A percentile compares a stretch with the other conserved stretches of the same genome.
These are phyloP conservation scores for Termitomyces sp. DNA, from an alignment of 768 basidiomycete species.

Conservation along the genomic window DNA sequence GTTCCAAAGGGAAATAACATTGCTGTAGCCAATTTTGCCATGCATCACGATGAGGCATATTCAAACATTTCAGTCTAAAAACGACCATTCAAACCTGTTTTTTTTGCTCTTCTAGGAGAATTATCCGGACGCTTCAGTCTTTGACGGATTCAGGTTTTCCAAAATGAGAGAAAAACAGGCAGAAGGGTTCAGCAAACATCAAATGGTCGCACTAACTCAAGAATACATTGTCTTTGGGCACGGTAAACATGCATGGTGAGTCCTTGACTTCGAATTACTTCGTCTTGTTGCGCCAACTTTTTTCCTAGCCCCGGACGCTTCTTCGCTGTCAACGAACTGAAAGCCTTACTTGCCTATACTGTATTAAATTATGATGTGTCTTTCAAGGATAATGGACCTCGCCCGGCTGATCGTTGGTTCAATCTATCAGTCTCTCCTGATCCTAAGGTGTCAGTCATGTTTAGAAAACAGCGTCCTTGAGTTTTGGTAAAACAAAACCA, in stretches of 20 bases:
- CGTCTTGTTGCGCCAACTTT: not conserved
- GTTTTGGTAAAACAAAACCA: not conserved
- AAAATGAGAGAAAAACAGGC: constrained; percentile 21
- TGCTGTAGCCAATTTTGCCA: constrained; percentile 7
- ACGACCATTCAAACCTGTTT: not conserved
- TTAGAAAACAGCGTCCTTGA: constrained; percentile 8
- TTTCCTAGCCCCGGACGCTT: constrained; percentile 33
- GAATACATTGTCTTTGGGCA: constrained; percentile 9
- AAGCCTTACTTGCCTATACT: constrained; percentile 31
- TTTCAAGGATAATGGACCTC: constrained; percentile 7
- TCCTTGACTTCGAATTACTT: not conserved
- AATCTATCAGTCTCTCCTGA: not conserved
- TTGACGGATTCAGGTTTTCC: constrained; percentile 37
- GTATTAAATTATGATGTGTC: constrained; percentile 36
- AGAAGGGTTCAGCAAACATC: constrained; percentile 13
- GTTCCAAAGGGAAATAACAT: constrained; percentile 22
- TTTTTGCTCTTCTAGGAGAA: constrained; percentile 4
- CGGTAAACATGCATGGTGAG: constrained; percentile 11
- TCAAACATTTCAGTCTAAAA: not conserved
- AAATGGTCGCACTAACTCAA: constrained; percentile 7
- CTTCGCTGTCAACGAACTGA: constrained; percentile 35
- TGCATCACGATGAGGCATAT: constrained; percentile 11
- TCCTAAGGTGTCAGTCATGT: constrained; percentile 7
- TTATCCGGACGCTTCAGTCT: constrained; percentile 18
- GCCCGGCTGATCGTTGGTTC: constrained; percentile 6